Conservation (phyloP, 139 green algal genomes). For the Chlorella sorokiniana region DNA sequence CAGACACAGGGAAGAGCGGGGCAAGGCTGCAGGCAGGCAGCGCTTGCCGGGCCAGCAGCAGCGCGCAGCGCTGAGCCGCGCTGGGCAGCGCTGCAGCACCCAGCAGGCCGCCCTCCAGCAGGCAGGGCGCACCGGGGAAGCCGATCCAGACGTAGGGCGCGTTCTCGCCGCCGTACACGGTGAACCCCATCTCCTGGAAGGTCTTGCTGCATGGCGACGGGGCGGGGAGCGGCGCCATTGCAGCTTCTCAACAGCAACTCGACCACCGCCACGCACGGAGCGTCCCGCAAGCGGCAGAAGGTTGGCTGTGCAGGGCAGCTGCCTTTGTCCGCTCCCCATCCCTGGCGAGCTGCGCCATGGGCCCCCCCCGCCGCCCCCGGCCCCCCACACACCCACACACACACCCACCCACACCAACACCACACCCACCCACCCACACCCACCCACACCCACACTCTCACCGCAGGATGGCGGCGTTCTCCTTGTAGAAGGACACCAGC, state of each 20-base stretch:
- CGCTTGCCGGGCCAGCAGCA: too few relatives aligned
- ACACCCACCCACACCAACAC: not conserved
- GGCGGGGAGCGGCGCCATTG: too few relatives aligned
- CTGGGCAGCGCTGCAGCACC: too few relatives aligned
- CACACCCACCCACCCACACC: not conserved
- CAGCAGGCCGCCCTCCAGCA: not conserved
- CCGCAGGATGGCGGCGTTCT: slow-evolving; percentile 94
- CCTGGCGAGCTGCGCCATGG: too few relatives aligned
- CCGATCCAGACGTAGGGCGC: slow-evolving; percentile 99
- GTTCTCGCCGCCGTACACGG: slow-evolving; percentile 90
- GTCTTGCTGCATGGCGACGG: slow-evolving; percentile 45
- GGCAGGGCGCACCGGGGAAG: slow-evolving; percentile 80
- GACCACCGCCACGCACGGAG: too few relatives aligned
- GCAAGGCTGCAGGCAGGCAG: not conserved
- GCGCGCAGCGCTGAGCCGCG: too few relatives aligned
- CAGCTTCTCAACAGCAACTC: too few relatives aligned
- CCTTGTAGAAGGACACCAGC: slow-evolving; percentile 97
- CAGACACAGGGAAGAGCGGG: too few relatives aligned
- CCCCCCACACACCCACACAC: not conserved
- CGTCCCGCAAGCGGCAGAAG: too few relatives aligned
- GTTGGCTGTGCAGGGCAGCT: too few relatives aligned
- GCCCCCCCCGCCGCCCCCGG: too few relatives aligned
- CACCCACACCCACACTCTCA: not conserved
- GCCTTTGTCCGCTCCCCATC: too few relatives aligned
- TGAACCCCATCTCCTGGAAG: slow-evolving; percentile 96